Conservation (phyloP, 1,139 yeast species). For the Taphrina deformans region DNA sequence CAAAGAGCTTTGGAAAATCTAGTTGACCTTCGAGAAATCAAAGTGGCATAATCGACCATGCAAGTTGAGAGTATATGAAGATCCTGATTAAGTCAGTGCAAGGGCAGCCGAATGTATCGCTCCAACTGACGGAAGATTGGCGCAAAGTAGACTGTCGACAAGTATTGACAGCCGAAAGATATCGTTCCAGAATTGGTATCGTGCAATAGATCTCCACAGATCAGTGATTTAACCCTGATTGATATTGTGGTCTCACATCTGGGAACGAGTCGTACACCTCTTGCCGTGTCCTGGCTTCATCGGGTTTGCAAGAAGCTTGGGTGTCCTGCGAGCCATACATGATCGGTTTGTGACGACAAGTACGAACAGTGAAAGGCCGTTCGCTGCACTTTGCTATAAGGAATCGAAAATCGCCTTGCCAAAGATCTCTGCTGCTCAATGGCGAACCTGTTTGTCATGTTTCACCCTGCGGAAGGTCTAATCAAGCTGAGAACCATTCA, state of each 20-base stretch:
- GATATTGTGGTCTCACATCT: neutral
- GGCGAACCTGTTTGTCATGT: neutral
- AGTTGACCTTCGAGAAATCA: neutral
- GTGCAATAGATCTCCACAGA: neutral
- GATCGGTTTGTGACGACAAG: neutral
- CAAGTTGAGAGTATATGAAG: neutral
- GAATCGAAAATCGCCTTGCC: neutral
- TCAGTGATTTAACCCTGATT: neutral
- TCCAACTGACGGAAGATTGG: neutral
- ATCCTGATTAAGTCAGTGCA: neutral
- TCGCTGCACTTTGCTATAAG: neutral
- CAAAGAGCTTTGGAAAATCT: slow-evolving; percentile 5
- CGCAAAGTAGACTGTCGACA: neutral
- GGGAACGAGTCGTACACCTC: neutral
- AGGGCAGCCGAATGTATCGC: neutral
- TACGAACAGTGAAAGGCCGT: neutral
- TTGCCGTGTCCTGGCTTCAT: neutral
- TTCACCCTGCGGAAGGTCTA: neutral
- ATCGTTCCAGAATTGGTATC: neutral
- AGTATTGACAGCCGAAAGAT: neutral
- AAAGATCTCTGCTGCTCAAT: neutral
- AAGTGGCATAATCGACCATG: neutral
- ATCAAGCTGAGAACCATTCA: neutral
- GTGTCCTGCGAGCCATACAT: neutral
- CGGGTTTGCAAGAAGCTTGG: neutral